Conservation (phyloP, 306 rosid genomes). For the Sicyos edulis region DNA sequence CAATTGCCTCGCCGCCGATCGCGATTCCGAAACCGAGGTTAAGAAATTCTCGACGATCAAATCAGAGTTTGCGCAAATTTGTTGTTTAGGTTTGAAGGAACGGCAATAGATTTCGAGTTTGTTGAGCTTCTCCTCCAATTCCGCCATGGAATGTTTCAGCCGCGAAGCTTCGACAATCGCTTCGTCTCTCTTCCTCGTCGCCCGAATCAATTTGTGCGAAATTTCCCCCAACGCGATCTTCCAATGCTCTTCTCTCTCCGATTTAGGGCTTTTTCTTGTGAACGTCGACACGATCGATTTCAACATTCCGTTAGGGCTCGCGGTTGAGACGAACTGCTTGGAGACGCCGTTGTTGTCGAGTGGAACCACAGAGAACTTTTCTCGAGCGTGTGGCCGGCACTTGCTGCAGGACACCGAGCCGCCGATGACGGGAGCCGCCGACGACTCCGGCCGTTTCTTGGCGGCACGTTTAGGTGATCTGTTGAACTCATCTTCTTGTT, state of each 20-base stretch:
- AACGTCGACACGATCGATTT: slow-evolving; percentile 62
- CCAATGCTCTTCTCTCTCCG: slow-evolving; percentile 79
- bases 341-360: slow-evolving; percentile 37
- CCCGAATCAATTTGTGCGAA: slow-evolving; percentile 71
- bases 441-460: slow-evolving; percentile 48
- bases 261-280: slow-evolving; percentile 66
- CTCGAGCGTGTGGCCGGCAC: slow-evolving; percentile 80
- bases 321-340: slow-evolving; percentile 44
- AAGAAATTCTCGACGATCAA: slow-evolving; percentile 48
- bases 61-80: background rate
- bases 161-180: slow-evolving; percentile 72
- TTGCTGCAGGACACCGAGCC: slow-evolving; percentile 66
- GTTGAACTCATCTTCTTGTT: slow-evolving; percentile 45
- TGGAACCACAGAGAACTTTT: slow-evolving; percentile 75
- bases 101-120: slow-evolving; percentile 79
- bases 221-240: slow-evolving; percentile 71
- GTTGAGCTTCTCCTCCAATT: slow-evolving; percentile 84
- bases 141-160: slow-evolving; percentile 68
- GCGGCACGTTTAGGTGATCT: slow-evolving; percentile 24
- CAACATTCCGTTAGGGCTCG: slow-evolving; percentile 72
- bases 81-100: slow-evolving; percentile 30
- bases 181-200: slow-evolving; percentile 69
- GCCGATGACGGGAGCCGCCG: slow-evolving; percentile 25
- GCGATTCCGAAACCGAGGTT: slow-evolving; percentile 59
- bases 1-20: slow-evolving; percentile 47